A percentile compares a stretch with the other conserved stretches of the same genome.
Conservation (phyloP, 2,329 filamentous ascomycete genomes). For the Paecilomyces sp. region DNA sequence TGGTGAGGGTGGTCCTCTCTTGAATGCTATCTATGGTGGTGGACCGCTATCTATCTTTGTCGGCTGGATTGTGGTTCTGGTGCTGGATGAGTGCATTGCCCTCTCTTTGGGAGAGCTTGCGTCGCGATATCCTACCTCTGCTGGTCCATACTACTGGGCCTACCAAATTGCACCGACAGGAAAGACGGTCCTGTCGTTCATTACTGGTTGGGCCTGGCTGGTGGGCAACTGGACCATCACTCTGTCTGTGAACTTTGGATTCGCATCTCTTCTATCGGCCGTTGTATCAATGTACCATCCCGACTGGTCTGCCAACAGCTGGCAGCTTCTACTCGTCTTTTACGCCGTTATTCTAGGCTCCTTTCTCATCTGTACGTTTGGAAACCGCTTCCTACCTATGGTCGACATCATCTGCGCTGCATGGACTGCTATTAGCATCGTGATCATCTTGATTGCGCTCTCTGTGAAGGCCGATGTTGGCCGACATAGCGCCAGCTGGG, state of each 20-base stretch:
- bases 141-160: constrained; percentile 49
- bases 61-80: constrained; percentile 49
- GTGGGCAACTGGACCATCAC: constrained; percentile 49
- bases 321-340: constrained; percentile 67
- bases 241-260: constrained; percentile 49
- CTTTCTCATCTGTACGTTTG: constrained; percentile 59
- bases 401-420: constrained; percentile 53
- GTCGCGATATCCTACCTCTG: constrained; percentile 46
- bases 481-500: constrained; percentile 44
- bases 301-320: constrained; percentile 46
- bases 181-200: constrained; percentile 43
- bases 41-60: constrained; percentile 51
- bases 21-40: constrained; percentile 37
- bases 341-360: constrained; percentile 59
- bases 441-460: constrained; percentile 51
- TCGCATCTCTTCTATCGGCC: constrained; percentile 48
- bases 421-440: constrained; percentile 50
- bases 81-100: constrained; percentile 48
- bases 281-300: constrained; percentile 49
- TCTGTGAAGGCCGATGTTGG: constrained; percentile 49
- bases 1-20: constrained; percentile 36
- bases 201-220: constrained; percentile 49
- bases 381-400: constrained; percentile 59
- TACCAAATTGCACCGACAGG: constrained; percentile 41
- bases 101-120: constrained; percentile 46